These are phyloP conservation scores for Russula sp. DNA, from an alignment of 768 basidiomycete genomes.

Conservation along the genomic window DNA sequence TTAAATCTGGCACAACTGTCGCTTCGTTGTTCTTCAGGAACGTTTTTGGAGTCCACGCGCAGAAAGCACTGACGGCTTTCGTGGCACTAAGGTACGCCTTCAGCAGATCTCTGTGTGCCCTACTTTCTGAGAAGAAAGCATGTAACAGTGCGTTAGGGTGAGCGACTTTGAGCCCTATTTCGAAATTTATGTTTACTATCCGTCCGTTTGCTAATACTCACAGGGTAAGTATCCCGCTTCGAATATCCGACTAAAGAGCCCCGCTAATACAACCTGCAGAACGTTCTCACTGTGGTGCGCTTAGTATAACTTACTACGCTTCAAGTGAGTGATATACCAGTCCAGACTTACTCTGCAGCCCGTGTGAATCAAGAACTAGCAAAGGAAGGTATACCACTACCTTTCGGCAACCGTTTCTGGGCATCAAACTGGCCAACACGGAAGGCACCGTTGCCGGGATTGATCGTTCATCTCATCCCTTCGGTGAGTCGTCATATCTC, in stretches of 20 bases:
- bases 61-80: slow-evolving; percentile 47
- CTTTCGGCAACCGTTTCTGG: slow-evolving; percentile 53
- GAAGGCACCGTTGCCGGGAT: slow-evolving; percentile 48
- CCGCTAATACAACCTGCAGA: slow-evolving; percentile 1
- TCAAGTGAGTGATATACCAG: neutral
- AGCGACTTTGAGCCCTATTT: neutral
- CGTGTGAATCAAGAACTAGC: slow-evolving; percentile 56
- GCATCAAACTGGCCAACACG: slow-evolving; percentile 57
- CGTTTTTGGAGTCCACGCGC: slow-evolving; percentile 48
- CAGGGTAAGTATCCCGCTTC: slow-evolving; percentile 4
- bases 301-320: too few relatives aligned
- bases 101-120: too few relatives aligned
- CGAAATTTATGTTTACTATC: neutral
- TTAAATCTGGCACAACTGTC: slow-evolving; percentile 43
- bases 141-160: slow-evolving; percentile 32
- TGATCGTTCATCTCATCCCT: slow-evolving; percentile 49
- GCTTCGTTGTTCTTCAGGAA: slow-evolving; percentile 53
- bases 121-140: neutral
- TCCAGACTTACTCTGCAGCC: slow-evolving; percentile 42
- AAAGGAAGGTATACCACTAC: slow-evolving; percentile 57
- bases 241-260: neutral
- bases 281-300: slow-evolving; percentile 10
- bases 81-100: slow-evolving; percentile 44
- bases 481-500: slow-evolving; percentile 30
- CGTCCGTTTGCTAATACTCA: too few relatives aligned